Evolutionary conservation across 768 basidiomycete species (phyloP).

Genomic region (Collybia mongolica): DNA sequence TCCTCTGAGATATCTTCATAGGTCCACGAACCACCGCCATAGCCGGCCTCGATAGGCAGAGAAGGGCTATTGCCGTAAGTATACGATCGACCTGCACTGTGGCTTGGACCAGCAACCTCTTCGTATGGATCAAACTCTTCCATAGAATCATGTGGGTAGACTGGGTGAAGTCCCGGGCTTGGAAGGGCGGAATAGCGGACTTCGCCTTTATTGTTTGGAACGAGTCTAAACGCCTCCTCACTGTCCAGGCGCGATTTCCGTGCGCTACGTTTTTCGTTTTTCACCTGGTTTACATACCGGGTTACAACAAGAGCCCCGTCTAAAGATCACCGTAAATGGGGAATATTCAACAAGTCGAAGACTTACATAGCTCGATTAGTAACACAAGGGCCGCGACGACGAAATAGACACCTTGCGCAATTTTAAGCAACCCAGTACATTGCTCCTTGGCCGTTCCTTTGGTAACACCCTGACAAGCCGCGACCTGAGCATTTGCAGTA

Average conservation of each 20-base stretch:
- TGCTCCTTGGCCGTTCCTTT: slow-evolving; percentile 35
- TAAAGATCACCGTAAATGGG: slow-evolving; percentile 18
- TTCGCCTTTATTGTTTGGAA: slow-evolving; percentile 15
- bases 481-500: slow-evolving; percentile 36
- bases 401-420: slow-evolving; percentile 46
- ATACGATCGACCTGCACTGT: slow-evolving; percentile 4
- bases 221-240: slow-evolving; percentile 34
- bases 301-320: slow-evolving; percentile 54
- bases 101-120: slow-evolving; percentile 20
- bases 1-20: slow-evolving; percentile 28
- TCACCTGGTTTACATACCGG: slow-evolving; percentile 52
- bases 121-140: slow-evolving; percentile 40
- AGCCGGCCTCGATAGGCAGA: slow-evolving; percentile 25
- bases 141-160: slow-evolving; percentile 9
- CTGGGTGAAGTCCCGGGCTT: background rate
- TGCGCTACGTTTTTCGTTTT: slow-evolving; percentile 44
- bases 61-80: slow-evolving; percentile 9
- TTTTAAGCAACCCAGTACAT: slow-evolving; percentile 40
- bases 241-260: slow-evolving; percentile 34
- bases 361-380: slow-evolving; percentile 56
- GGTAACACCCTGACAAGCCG: slow-evolving; percentile 46
- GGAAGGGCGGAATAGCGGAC: slow-evolving; percentile 25
- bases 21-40: slow-evolving; percentile 36
- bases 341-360: slow-evolving; percentile 1
- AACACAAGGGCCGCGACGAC: slow-evolving; percentile 43